Evolutionary conservation across 2,329 filamentous ascomycete genomes (phyloP).

Genomic region (Sclerotinia trifoliorum): DNA sequence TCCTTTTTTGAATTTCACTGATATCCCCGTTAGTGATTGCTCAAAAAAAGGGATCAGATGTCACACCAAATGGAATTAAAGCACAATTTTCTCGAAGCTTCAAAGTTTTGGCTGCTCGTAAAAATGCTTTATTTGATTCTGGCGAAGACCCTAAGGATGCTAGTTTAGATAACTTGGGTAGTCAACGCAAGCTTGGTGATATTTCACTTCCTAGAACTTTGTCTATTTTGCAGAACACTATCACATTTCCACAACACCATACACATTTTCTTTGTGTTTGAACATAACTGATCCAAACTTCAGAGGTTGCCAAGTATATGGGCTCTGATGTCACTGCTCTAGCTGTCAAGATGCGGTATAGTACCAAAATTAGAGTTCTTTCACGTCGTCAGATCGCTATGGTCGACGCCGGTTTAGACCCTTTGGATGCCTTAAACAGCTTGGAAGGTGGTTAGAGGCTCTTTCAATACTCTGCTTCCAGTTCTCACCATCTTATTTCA

Average conservation of each 20-base stretch:
- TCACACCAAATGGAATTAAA: constrained; percentile 56
- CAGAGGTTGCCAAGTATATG: constrained; percentile 30
- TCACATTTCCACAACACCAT: background rate
- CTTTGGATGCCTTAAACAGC: constrained; percentile 35
- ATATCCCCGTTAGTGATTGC: background rate
- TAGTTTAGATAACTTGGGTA: background rate
- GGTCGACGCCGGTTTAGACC: constrained; percentile 45
- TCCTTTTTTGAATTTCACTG: background rate
- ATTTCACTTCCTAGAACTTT: background rate
- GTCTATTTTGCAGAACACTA: background rate
- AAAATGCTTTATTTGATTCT: constrained; percentile 46
- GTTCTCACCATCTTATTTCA: background rate
- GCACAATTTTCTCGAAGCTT: constrained; percentile 56
- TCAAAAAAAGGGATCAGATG: constrained; percentile 45
- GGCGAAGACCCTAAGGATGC: constrained; percentile 45
- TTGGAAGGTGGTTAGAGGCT: constrained; percentile 6
- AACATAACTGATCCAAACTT: background rate
- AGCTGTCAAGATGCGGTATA: constrained; percentile 30
- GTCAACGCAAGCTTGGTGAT: background rate
- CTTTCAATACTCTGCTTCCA: background rate
- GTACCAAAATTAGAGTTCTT: constrained; percentile 48
- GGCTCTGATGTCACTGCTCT: constrained; percentile 31
- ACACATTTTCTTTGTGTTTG: background rate
- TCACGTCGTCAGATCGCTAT: constrained; percentile 50
- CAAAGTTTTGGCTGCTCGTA: constrained; percentile 52